Evolutionary conservation across 305 asterid genomes (phyloP).

Genomic region (Fraxinus nigra): DNA sequence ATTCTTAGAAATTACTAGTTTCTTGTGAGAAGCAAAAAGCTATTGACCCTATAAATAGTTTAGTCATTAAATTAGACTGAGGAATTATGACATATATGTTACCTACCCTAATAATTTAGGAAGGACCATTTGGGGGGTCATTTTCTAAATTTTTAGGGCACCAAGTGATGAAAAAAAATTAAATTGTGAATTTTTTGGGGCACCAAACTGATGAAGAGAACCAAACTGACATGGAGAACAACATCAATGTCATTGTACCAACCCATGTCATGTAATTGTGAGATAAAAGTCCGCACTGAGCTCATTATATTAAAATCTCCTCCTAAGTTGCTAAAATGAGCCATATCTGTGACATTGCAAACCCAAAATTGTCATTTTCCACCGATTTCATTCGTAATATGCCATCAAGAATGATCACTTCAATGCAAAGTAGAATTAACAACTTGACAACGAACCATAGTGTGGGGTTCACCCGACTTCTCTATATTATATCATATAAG

Average conservation of each 20-base stretch:
- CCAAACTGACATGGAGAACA: slow-evolving; percentile 27
- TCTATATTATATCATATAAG: background rate
- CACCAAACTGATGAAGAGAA: background rate
- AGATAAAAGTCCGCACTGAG: background rate
- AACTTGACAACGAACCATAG: background rate
- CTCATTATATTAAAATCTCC: background rate
- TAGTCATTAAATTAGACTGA: background rate
- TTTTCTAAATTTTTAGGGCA: slow-evolving; percentile 2
- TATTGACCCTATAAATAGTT: background rate
- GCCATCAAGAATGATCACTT: background rate
- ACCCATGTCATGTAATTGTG: background rate
- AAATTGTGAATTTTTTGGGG: background rate
- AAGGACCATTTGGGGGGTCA: background rate
- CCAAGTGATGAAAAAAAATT: background rate
- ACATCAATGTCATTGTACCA: background rate
- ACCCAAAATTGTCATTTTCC: background rate
- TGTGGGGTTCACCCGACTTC: background rate
- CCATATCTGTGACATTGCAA: background rate
- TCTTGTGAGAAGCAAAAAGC: background rate
- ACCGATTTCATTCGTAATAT: background rate
- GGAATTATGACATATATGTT: background rate
- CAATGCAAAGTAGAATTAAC: background rate
- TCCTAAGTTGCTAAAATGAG: background rate
- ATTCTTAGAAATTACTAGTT: background rate
- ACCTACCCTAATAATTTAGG: slow-evolving; percentile 8